phyloP scores from a whole-genome alignment of 169 alveolate genomes.

The Theileria parva region DNA sequence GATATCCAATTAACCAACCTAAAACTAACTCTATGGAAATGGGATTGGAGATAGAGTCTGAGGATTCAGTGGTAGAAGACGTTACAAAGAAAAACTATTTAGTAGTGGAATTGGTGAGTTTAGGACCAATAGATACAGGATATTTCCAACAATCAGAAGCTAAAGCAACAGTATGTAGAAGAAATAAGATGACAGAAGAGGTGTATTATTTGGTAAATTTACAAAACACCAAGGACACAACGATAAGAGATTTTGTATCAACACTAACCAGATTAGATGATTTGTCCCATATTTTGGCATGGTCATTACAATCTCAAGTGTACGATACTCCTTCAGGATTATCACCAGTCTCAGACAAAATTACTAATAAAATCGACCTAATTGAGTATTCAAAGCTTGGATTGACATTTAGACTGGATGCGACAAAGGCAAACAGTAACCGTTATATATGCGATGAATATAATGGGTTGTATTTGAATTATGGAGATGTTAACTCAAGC shows the following conservation, averaged over 20 bases:
- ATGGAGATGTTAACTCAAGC: constrained; percentile 61
- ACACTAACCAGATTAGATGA: constrained; percentile 63
- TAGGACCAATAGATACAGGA: constrained; percentile 14
- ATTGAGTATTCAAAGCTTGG: constrained; percentile 59
- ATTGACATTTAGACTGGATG: constrained; percentile 49
- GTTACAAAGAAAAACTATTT: background rate
- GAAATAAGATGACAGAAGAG: constrained; percentile 3
- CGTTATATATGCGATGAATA: constrained; percentile 68
- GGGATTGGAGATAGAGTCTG: constrained; percentile 22
- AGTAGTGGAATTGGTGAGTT: constrained; percentile 7
- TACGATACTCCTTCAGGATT: constrained; percentile 3
- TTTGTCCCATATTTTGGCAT: constrained; percentile 62
- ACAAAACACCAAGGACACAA: constrained; percentile 40
- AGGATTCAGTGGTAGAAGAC: background rate
- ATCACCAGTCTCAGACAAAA: background rate
- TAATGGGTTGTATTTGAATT: constrained; percentile 56
- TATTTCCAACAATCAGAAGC: constrained; percentile 24
- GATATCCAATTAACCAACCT: constrained; percentile 56
- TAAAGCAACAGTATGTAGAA: constrained; percentile 14
- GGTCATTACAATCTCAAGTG: constrained; percentile 48
- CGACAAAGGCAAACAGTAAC: constrained; percentile 20
- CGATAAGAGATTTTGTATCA: constrained; percentile 18
- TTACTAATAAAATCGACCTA: background rate
- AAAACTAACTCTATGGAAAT: constrained; percentile 28
- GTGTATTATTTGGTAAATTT: constrained; percentile 41